Evolutionary conservation across 2,329 filamentous ascomycete genomes (phyloP).

Genomic region (Chaetothyriales sp.): DNA sequence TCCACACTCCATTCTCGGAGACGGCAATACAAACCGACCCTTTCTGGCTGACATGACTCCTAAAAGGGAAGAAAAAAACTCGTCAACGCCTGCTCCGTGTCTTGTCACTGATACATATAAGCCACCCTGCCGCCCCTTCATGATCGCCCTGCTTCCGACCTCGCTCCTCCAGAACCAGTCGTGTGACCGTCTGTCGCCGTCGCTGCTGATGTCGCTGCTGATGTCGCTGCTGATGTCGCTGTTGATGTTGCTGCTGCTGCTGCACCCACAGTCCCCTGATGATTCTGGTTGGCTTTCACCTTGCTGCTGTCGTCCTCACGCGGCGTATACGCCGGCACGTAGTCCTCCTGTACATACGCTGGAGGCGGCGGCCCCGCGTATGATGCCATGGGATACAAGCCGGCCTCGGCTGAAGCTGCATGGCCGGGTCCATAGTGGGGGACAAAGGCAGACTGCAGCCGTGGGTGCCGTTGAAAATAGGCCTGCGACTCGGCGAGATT

Average conservation of each 20-base stretch:
- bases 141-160: neutral
- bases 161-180: neutral
- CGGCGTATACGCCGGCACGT: slow-evolving; percentile 18
- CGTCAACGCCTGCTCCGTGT: neutral
- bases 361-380: neutral
- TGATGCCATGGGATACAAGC: neutral
- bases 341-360: slow-evolving; percentile 15
- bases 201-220: neutral
- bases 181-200: too few relatives aligned
- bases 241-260: slow-evolving; percentile 1
- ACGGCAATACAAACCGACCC: too few relatives aligned
- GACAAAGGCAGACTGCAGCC: neutral
- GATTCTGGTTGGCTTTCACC: slow-evolving; percentile 19
- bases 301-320: slow-evolving; percentile 15
- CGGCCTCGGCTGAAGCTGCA: neutral
- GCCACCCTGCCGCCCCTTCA: neutral
- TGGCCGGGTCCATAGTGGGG: neutral
- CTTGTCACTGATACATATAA: neutral
- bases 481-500: slow-evolving; percentile 19
- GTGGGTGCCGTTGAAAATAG: neutral
- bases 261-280: slow-evolving; percentile 1
- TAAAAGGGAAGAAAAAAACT: neutral
- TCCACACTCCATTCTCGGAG: too few relatives aligned
- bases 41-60: too few relatives aligned
- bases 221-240: slow-evolving; percentile 2